phyloP scores from a whole-genome alignment of 768 basidiomycete species.

The Lactarius quietus region DNA sequence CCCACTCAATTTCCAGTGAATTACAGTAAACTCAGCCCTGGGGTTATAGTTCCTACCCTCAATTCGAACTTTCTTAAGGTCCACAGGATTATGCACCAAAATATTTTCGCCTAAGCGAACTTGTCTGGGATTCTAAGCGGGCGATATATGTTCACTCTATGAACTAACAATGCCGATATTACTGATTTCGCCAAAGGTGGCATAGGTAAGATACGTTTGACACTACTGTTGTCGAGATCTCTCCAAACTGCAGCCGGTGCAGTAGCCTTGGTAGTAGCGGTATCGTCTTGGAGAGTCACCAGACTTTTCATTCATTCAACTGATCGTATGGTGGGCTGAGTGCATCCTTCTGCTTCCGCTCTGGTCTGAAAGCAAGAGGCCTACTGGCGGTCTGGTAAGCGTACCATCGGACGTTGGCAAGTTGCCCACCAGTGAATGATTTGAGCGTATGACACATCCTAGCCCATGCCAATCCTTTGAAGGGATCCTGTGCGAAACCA shows the following conservation, averaged over 20 bases:
- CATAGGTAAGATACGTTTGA: slow-evolving; percentile 3
- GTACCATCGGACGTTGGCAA: not conserved
- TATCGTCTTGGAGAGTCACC: slow-evolving; percentile 66
- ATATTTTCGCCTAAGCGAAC: not conserved
- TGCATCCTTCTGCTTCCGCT: slow-evolving; percentile 63
- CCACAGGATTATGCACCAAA: slow-evolving; percentile 9
- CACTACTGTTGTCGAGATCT: not conserved
- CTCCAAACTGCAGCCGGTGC: not conserved
- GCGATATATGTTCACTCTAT: slow-evolving; percentile 5
- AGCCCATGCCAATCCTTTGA: slow-evolving; percentile 34
- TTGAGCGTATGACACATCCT: slow-evolving; percentile 28
- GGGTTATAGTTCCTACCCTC: slow-evolving; percentile 33
- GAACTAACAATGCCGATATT: not conserved
- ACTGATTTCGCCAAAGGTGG: not conserved
- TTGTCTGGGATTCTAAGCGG: not conserved
- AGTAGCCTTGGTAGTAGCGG: slow-evolving; percentile 31
- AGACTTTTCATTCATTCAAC: slow-evolving; percentile 42
- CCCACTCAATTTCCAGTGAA: slow-evolving; percentile 24
- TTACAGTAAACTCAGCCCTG: slow-evolving; percentile 30
- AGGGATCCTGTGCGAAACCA: slow-evolving; percentile 35
- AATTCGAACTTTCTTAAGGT: slow-evolving; percentile 20
- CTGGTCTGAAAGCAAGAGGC: slow-evolving; percentile 32
- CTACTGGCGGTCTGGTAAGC: slow-evolving; percentile 16
- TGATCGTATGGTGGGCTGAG: slow-evolving; percentile 54
- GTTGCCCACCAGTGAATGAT: slow-evolving; percentile 18